Conservation (phyloP, 495 filamentous ascomycete species). For the Talaromyces proteolyticus region DNA sequence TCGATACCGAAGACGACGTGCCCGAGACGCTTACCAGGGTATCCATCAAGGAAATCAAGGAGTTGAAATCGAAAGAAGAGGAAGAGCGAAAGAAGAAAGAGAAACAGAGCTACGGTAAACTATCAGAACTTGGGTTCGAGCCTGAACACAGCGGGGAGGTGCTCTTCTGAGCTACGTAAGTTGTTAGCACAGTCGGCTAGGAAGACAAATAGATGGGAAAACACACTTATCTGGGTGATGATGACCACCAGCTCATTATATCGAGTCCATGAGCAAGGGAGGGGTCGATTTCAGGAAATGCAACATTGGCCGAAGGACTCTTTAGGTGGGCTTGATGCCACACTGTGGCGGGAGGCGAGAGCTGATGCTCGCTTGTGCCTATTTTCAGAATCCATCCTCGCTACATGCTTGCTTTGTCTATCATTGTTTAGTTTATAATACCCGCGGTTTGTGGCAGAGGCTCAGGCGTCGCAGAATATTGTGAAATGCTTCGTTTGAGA, state of each 20-base stretch:
- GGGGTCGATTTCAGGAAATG: too few relatives aligned
- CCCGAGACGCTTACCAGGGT: slow-evolving; percentile 64
- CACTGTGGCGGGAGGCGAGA: too few relatives aligned
- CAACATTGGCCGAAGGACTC: too few relatives aligned
- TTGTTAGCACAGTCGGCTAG: too few relatives aligned
- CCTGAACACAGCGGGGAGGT: slow-evolving; percentile 76
- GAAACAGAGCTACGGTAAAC: slow-evolving; percentile 60
- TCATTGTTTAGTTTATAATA: neutral
- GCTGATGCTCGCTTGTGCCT: neutral
- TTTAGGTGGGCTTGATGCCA: too few relatives aligned
- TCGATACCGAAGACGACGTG: slow-evolving; percentile 88
- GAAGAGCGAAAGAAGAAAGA: slow-evolving; percentile 62
- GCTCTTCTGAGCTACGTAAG: slow-evolving; percentile 51
- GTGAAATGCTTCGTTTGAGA: slow-evolving; percentile 54
- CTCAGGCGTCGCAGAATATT: slow-evolving; percentile 57
- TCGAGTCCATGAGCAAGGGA: too few relatives aligned
- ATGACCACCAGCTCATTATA: too few relatives aligned
- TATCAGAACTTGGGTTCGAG: slow-evolving; percentile 77
- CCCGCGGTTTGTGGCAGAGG: neutral
- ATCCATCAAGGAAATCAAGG: slow-evolving; percentile 62
- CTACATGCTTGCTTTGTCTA: too few relatives aligned
- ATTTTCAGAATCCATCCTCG: too few relatives aligned
- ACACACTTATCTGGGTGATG: too few relatives aligned
- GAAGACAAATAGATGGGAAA: too few relatives aligned
- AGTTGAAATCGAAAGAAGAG: slow-evolving; percentile 63